Conservation (phyloP, 2,329 filamentous ascomycete species). For the Blastomyces silverae region DNA sequence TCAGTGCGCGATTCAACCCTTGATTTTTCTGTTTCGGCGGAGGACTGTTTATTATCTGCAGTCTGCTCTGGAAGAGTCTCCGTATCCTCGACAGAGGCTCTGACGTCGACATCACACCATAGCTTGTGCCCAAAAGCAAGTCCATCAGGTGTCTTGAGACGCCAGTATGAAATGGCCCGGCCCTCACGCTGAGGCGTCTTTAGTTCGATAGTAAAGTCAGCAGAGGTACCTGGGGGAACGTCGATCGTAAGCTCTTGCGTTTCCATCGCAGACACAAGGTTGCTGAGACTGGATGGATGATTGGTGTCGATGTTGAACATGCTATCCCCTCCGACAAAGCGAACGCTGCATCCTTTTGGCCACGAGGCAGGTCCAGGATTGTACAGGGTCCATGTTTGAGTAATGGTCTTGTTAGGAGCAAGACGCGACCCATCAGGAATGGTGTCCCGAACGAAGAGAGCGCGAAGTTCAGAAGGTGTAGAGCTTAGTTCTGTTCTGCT, state of each 20-base stretch:
- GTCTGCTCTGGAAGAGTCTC: not conserved
- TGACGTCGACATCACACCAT: slow-evolving; percentile 84
- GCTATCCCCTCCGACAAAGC: slow-evolving; percentile 88
- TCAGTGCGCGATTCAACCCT: not conserved
- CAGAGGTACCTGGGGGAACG: slow-evolving; percentile 66
- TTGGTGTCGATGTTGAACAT: slow-evolving; percentile 86
- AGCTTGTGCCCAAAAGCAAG: slow-evolving; percentile 83
- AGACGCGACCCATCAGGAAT: slow-evolving; percentile 71
- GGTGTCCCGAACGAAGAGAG: slow-evolving; percentile 69
- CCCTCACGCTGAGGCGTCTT: slow-evolving; percentile 71
- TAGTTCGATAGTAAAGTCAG: slow-evolving; percentile 75
- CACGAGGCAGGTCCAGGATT: slow-evolving; percentile 74
- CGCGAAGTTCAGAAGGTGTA: slow-evolving; percentile 47
- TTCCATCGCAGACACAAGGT: slow-evolving; percentile 71
- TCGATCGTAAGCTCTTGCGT: slow-evolving; percentile 67
- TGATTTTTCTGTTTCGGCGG: slow-evolving; percentile 17
- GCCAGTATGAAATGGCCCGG: slow-evolving; percentile 92
- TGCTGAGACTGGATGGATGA: slow-evolving; percentile 68
- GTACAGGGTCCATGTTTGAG: slow-evolving; percentile 84
- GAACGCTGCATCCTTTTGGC: slow-evolving; percentile 84
- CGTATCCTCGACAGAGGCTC: not conserved
- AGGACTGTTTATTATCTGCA: slow-evolving; percentile 18
- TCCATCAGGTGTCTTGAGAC: slow-evolving; percentile 73
- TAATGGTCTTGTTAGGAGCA: slow-evolving; percentile 64
- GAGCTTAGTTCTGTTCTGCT: slow-evolving; percentile 27